Percentiles rank a stretch among this genome's conserved stretches.
phyloP scores from a whole-genome alignment of 306 rosid species.

The Calophaca sinica region DNA sequence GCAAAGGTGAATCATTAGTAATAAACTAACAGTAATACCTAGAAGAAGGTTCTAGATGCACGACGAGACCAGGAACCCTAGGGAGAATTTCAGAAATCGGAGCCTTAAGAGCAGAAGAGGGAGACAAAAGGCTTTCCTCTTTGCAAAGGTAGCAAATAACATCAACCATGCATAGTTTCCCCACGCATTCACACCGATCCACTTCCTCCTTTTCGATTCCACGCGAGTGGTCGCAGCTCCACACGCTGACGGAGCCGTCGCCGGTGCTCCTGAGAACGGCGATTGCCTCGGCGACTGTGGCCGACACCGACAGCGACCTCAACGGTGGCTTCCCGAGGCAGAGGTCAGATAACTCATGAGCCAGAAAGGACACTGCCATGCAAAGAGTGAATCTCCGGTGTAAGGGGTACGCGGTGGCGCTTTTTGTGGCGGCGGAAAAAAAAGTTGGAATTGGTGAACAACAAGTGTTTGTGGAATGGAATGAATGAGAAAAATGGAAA shows the following conservation, averaged over 20 bases:
- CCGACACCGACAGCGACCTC: slow-evolving; percentile 68
- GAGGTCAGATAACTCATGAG: slow-evolving; percentile 90
- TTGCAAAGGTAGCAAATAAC: slow-evolving; percentile 70
- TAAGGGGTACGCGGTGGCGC: background rate
- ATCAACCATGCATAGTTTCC: slow-evolving; percentile 89
- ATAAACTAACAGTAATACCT: slow-evolving; percentile 54
- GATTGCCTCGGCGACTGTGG: slow-evolving; percentile 81
- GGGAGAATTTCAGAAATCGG: slow-evolving; percentile 67
- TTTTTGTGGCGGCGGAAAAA: background rate
- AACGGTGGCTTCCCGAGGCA: slow-evolving; percentile 96
- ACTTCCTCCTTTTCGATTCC: background rate
- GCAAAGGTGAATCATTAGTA: background rate
- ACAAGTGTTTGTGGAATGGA: too few relatives aligned
- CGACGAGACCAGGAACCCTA: slow-evolving; percentile 54
- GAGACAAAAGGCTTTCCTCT: slow-evolving; percentile 64
- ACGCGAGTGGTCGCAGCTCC: slow-evolving; percentile 61
- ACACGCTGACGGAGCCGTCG: slow-evolving; percentile 77
- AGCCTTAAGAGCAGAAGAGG: slow-evolving; percentile 67
- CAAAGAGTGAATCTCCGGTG: slow-evolving; percentile 49
- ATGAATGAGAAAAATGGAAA: too few relatives aligned
- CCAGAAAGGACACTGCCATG: slow-evolving; percentile 90
- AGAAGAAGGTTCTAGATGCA: slow-evolving; percentile 76
- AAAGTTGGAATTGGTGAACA: too few relatives aligned
- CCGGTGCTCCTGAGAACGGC: slow-evolving; percentile 64
- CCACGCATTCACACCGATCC: slow-evolving; percentile 63